Percentiles rank a stretch among this genome's conserved stretches.
phyloP scores from a whole-genome alignment of 768 basidiomycete species.

The Xerocomellus amylosporus region DNA sequence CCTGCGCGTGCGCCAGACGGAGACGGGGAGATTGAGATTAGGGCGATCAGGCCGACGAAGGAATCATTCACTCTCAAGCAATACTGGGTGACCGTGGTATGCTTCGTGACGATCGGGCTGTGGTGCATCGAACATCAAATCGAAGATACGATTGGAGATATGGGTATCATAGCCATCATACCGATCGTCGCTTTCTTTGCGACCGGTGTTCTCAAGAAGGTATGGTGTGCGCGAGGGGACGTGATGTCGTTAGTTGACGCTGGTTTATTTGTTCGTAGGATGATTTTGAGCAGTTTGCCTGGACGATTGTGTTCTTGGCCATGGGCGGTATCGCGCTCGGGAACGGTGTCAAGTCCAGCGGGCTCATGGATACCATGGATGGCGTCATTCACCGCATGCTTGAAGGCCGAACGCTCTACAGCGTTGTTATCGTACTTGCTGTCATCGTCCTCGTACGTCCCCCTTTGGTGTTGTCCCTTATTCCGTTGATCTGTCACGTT shows the following conservation, averaged over 20 bases:
- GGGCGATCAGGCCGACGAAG: constrained; percentile 75
- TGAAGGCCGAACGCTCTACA: constrained; percentile 59
- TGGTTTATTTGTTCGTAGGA: constrained; percentile 47
- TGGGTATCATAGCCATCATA: constrained; percentile 95
- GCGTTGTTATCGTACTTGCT: constrained; percentile 69
- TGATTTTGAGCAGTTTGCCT: constrained; percentile 92
- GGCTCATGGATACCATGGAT: constrained; percentile 80
- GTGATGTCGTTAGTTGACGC: background rate
- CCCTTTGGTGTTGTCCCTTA: background rate
- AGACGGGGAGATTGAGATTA: constrained; percentile 78
- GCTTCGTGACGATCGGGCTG: constrained; percentile 76
- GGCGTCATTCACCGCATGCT: constrained; percentile 56
- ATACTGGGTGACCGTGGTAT: constrained; percentile 85
- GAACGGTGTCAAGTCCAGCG: constrained; percentile 87
- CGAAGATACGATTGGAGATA: constrained; percentile 80
- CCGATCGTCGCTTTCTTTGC: constrained; percentile 94
- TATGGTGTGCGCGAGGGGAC: constrained; percentile 27
- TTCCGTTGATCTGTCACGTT: background rate
- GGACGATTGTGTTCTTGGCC: constrained; percentile 93
- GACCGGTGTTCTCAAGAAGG: constrained; percentile 92
- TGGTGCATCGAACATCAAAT: constrained; percentile 89
- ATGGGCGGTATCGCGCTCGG: constrained; percentile 99
- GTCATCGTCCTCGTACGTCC: constrained; percentile 61
- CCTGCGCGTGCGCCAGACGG: constrained; percentile 71
- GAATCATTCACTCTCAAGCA: constrained; percentile 83